Conservation (phyloP, 1,139 yeast genomes). For the Yamadazyma friedrichii region DNA sequence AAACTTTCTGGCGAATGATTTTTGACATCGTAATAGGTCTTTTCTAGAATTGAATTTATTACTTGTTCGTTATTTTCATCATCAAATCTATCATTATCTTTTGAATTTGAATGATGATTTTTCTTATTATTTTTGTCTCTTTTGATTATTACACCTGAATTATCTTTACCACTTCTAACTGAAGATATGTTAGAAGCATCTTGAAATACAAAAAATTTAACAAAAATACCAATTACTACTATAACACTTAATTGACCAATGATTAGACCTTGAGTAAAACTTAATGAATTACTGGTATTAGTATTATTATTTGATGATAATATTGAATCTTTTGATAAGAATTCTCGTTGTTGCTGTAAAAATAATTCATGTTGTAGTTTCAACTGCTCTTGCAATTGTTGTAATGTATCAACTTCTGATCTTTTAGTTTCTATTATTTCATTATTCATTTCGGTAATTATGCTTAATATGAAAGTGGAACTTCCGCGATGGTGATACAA, state of each 20-base stretch:
- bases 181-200: conserved; percentile 52
- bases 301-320: conserved; percentile 5
- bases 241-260: conserved; percentile 85
- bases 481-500: too few species aligned
- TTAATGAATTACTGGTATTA: conserved; percentile 40
- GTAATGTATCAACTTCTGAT: background rate
- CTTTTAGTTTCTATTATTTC: conserved; percentile 5
- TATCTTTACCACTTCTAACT: conserved; percentile 29
- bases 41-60: conserved; percentile 62
- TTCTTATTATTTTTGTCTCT: conserved; percentile 21
- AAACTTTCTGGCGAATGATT: conserved; percentile 86
- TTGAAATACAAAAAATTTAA: conserved; percentile 86
- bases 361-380: conserved; percentile 33
- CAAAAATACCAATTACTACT: conserved; percentile 67
- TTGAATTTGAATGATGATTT: conserved; percentile 20
- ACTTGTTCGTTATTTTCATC: conserved; percentile 16
- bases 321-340: conserved; percentile 19
- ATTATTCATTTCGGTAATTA: conserved; percentile 2
- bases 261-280: conserved; percentile 75
- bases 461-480: too few species aligned
- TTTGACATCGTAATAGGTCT: conserved; percentile 88
- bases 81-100: conserved; percentile 23
- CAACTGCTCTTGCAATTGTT: conserved; percentile 29
- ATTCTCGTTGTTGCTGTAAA: conserved; percentile 29
- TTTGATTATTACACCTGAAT: conserved; percentile 38